Percentiles rank a stretch among this genome's conserved stretches.
These are phyloP conservation scores for Lentinula raphanica DNA, from an alignment of 768 basidiomycete genomes.

Conservation along the genomic window DNA sequence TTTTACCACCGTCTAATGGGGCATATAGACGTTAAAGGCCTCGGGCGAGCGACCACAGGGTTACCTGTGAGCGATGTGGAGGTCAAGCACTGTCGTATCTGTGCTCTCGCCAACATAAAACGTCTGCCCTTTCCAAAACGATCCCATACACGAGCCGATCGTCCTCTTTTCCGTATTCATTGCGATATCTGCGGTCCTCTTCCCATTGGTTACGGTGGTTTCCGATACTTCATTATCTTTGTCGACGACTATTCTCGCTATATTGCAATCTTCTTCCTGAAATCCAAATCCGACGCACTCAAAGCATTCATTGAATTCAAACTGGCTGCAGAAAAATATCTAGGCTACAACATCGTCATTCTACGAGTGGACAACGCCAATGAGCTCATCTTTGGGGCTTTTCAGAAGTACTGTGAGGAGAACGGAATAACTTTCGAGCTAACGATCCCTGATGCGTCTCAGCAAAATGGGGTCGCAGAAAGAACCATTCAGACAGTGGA, in stretches of 20 bases:
- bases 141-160: no score
- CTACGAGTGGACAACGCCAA: constrained; percentile 20
- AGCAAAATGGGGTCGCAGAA: constrained; percentile 25
- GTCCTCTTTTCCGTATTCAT: no score
- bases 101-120: no score
- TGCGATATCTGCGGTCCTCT: constrained; percentile 15
- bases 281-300: background rate
- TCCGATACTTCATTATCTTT: constrained; percentile 19
- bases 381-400: constrained; percentile 16
- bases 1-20: no score
- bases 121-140: no score
- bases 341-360: background rate
- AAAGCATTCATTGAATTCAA: constrained; percentile 9
- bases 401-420: constrained; percentile 8
- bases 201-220: constrained; percentile 5
- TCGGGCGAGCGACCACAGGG: constrained; percentile 11
- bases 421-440: constrained; percentile 17
- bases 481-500: no score
- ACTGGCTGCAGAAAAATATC: constrained; percentile 2
- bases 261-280: constrained; percentile 1
- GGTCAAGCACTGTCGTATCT: no score
- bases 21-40: constrained; percentile 16
- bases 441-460: constrained; percentile 19
- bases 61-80: background rate
- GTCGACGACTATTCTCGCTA: constrained; percentile 19